Conservation (phyloP, 2,329 filamentous ascomycete genomes). For the Trichoderma arundinaceum region DNA sequence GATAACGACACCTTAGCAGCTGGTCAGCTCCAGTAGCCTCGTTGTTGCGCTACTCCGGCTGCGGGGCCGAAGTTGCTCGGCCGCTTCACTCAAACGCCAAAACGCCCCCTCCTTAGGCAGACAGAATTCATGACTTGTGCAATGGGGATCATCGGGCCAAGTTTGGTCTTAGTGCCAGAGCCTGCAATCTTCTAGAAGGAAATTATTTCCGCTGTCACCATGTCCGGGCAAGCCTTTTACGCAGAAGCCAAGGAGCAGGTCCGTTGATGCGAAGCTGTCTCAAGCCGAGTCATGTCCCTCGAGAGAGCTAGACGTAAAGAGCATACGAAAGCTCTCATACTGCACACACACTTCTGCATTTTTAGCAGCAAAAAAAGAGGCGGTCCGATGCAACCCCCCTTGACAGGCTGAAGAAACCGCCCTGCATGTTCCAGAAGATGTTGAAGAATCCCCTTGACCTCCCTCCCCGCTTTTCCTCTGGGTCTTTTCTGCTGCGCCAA, state of each 20-base stretch:
- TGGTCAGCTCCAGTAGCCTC: slow-evolving; percentile 21
- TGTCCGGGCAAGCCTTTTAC: background rate
- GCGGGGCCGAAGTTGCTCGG: slow-evolving; percentile 15
- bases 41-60: slow-evolving; percentile 24
- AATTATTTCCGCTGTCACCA: slow-evolving; percentile 6
- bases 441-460: slow-evolving; percentile 3
- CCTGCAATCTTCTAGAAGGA: slow-evolving; percentile 18
- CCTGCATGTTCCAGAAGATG: slow-evolving; percentile 27
- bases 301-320: background rate
- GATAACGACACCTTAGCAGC: background rate
- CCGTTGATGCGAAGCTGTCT: slow-evolving; percentile 6
- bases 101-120: slow-evolving; percentile 17
- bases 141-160: background rate
- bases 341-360: background rate
- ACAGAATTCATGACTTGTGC: background rate
- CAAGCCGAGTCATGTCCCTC: slow-evolving; percentile 18
- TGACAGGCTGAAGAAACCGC: slow-evolving; percentile 28
- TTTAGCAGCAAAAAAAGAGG: slow-evolving; percentile 1
- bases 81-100: slow-evolving; percentile 1
- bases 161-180: no score
- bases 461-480: slow-evolving; percentile 15
- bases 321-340: background rate
- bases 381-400: slow-evolving; percentile 22
- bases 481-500: slow-evolving; percentile 2
- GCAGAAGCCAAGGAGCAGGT: no score